Percentiles rank a stretch among this genome's conserved stretches.
These are phyloP conservation scores for Coemansia sp. DNA, from an alignment of 371 early-diverging fungal species.

Conservation along the genomic window DNA sequence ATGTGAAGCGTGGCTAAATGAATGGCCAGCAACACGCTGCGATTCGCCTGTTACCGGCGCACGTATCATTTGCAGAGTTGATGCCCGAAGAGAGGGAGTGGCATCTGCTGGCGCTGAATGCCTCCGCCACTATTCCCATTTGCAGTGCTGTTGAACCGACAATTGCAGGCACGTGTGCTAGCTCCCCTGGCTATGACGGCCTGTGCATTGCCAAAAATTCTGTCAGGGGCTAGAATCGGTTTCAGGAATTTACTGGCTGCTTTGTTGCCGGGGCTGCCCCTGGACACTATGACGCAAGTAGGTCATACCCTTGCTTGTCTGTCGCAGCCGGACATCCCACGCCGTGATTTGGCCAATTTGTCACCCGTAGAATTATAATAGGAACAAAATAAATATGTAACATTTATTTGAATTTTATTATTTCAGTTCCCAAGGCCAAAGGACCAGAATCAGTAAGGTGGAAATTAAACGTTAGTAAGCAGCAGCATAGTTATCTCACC, in stretches of 20 bases:
- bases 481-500: too few species aligned
- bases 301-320: not conserved
- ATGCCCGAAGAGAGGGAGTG: not conserved
- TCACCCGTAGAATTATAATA: not conserved
- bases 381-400: not conserved
- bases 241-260: not conserved
- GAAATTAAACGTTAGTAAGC: too few species aligned
- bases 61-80: not conserved
- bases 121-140: conserved; percentile 1
- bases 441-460: too few species aligned
- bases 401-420: not conserved
- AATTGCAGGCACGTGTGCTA: not conserved
- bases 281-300: not conserved
- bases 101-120: not conserved
- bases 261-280: not conserved
- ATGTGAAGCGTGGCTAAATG: conserved; percentile 3
- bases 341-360: not conserved
- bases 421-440: too few species aligned
- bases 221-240: not conserved
- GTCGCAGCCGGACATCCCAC: not conserved
- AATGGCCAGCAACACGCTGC: conserved; percentile 7
- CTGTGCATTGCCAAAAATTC: not conserved
- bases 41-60: not conserved
- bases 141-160: not conserved
- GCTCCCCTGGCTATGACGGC: not conserved